Base-by-base conservation (phyloP, 495 filamentous ascomycete species). In the Penicillium lividum region DNA sequence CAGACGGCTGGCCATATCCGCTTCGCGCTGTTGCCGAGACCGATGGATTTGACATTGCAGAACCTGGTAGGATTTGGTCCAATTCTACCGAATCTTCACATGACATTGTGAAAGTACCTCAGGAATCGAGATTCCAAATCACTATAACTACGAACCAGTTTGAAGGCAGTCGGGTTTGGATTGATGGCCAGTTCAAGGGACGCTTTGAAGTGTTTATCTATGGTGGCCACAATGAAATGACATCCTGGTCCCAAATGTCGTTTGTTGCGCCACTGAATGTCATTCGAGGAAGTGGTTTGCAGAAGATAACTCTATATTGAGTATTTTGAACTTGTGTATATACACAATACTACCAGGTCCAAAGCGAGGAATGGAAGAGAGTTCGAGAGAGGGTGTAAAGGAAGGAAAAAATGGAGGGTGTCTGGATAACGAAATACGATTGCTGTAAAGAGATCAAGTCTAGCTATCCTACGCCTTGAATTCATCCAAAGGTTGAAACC, bases 171-270 rank as follows among this genome's bases (percentile, higher is more conserved):
- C 67, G 80, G 0, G 80, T 78, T 4, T 84, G 79, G 75, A 52
- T 80, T 0, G 60, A 80, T 56, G 76, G 67, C 11, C 44, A 48
- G 1, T 81, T 83, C 51, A 62, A 45, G 16, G 81, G 81, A 0
- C 60, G 81, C 10, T 84, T 84, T 47, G 81, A 84, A 59, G 81
- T 82, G 0, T 80, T 80, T 53, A 74, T 84, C 1, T 84, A 73
- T 60, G 81, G 81, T 1, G 81, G 81, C 7, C 69, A 71, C 59
- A 84, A 84, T 59, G 67, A 58, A 7, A 36, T 73, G 27, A 76
- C 79, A 46, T 81, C 77, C 6, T 84, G 81, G 81, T 80, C 77
- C 51, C 81, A 83, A 61, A 83, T 83, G 81, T 80, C 81, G 9
- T 80, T 84, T 63, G 80, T 84, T 10, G 80, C 81, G 6, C 81